These are phyloP conservation scores for Beauveria sp. DNA, from an alignment of 2,329 filamentous ascomycete species.

Conservation along the genomic window DNA sequence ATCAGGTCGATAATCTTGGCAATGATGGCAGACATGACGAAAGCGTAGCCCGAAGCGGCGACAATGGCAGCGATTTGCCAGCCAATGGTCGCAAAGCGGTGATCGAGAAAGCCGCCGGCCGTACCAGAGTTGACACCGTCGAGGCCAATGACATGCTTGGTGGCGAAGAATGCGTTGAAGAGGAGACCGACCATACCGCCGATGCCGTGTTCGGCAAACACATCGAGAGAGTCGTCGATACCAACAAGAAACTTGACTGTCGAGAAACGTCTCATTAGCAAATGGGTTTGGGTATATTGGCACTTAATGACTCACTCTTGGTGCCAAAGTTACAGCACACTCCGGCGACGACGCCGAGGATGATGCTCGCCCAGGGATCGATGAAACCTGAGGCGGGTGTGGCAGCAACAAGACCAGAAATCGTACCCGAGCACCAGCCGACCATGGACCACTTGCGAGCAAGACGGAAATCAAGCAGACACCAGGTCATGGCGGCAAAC, in stretches of 20 bases:
- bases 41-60: constrained; percentile 59
- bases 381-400: constrained; percentile 64
- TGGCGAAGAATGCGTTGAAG: constrained; percentile 67
- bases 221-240: constrained; percentile 65
- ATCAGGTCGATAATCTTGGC: constrained; percentile 68
- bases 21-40: constrained; percentile 65
- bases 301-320: constrained; percentile 34
- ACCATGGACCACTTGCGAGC: constrained; percentile 87
- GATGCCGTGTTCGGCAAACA: constrained; percentile 64
- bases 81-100: constrained; percentile 67
- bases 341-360: constrained; percentile 60
- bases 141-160: constrained; percentile 63
- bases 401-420: constrained; percentile 63
- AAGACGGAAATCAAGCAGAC: constrained; percentile 88
- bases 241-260: constrained; percentile 52
- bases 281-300: not conserved
- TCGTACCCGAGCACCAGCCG: constrained; percentile 65
- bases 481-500: constrained; percentile 90
- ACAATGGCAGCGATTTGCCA: constrained; percentile 73
- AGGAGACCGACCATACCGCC: constrained; percentile 62
- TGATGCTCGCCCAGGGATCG: constrained; percentile 58
- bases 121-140: constrained; percentile 67
- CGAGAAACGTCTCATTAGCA: constrained; percentile 11
- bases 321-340: constrained; percentile 61
- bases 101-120: constrained; percentile 65